Evolutionary conservation across 169 alveolate genomes (phyloP), one percentile per base, ranked within the genome.

Genomic region (Pseudocohnilembus persalinus): DNA sequence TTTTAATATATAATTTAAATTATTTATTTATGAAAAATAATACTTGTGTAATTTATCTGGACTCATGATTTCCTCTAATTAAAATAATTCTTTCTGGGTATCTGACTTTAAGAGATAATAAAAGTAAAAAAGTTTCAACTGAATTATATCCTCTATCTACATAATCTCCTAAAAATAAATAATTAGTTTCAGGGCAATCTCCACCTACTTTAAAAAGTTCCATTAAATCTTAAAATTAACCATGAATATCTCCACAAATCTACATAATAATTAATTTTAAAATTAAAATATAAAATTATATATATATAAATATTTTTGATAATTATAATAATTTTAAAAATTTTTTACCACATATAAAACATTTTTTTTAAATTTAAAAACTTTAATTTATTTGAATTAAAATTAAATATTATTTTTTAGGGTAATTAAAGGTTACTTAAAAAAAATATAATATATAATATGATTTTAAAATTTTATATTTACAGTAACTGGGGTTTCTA

Each of bases 121-220:
- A 94, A 32, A 98, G 97, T 76, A 98, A 96, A 95, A 99, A 99
- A n/a, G 99, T 98, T 92, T 98, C 99, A 65, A 99, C 99, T 11
- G 99, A 97, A 93, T 98, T 97, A 89, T 97, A 97, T 82, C 99
- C 99, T 86, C 99, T 92, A 93, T 99, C 99, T 24, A 99, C 99
- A 87, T 98, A 99, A 92, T 99, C 99, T 65, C 99, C 99, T 91
- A 99, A 90, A 93, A 99, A 99, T 83, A 99, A 88, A 88, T 98
- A 98, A 90, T 98, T 98, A 34, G 99, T 96, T 83, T 97, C 93
- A 72, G 96, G 96, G 31, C 91, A 88, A 35, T 93, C 96, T 28
- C 98, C 98, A 6, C 97, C 99, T 1, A 97, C 96, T 89, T 96
- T 97, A 89, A 98, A 92, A 92, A 98, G 89, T 95, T 97, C 97